Evolutionary conservation across 2,329 filamentous ascomycete species (phyloP).

Genomic region (Talaromyces marneffei): DNA sequence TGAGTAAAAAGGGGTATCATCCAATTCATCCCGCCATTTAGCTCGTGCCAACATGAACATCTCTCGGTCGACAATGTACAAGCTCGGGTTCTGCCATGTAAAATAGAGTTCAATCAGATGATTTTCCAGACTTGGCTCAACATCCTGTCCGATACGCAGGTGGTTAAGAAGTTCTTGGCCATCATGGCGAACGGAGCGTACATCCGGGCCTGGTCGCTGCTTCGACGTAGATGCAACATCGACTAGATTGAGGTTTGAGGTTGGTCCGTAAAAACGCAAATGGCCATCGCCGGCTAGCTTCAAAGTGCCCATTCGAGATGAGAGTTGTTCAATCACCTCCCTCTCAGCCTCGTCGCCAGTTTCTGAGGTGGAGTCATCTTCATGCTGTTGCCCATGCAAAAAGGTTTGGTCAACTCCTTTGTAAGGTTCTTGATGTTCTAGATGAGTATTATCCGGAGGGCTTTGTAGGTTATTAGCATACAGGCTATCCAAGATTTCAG

Average conservation of each 20-base stretch:
- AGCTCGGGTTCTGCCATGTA: conserved; percentile 45
- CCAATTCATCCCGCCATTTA: conserved; percentile 33
- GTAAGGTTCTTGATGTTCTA: neutral
- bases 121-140: conserved; percentile 38
- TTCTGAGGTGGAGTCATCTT: conserved; percentile 20
- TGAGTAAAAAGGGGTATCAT: conserved; percentile 38
- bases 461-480: conserved; percentile 28
- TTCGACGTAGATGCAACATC: conserved; percentile 32
- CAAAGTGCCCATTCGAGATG: conserved; percentile 40
- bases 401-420: neutral
- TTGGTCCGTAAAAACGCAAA: conserved; percentile 42
- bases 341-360: conserved; percentile 35
- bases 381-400: conserved; percentile 12
- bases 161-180: conserved; percentile 39
- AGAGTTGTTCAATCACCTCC: conserved; percentile 41
- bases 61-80: conserved; percentile 42
- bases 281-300: conserved; percentile 41
- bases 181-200: conserved; percentile 34
- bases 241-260: conserved; percentile 41
- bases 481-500: conserved; percentile 31
- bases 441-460: neutral
- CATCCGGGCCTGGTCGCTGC: conserved; percentile 32
- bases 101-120: conserved; percentile 45
- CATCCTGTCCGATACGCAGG: conserved; percentile 36
- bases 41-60: conserved; percentile 33